These are phyloP conservation scores for Talaromyces islandicus DNA, from an alignment of 2,329 filamentous ascomycete species.

Conservation along the genomic window DNA sequence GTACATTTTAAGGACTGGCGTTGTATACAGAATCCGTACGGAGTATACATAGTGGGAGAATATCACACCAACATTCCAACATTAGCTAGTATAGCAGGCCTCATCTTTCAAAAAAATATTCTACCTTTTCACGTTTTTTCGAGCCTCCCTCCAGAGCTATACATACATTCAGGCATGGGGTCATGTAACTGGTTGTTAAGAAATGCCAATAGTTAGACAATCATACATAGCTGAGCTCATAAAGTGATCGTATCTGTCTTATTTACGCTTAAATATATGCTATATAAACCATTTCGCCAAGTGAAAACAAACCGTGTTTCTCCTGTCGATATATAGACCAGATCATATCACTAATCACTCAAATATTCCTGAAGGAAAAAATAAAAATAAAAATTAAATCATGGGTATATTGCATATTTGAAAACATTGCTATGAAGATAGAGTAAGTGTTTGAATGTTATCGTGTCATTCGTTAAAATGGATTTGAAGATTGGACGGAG, in stretches of 20 bases:
- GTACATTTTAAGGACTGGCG: background rate
- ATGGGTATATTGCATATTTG: background rate
- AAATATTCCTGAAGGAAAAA: background rate
- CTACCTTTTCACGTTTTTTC: background rate
- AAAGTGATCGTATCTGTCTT: too few relatives aligned
- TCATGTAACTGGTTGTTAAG: too few relatives aligned
- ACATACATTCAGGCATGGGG: background rate
- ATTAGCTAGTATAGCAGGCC: too few relatives aligned
- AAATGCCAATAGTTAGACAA: too few relatives aligned
- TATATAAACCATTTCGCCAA: background rate
- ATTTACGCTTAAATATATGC: background rate
- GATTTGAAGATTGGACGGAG: constrained; percentile 4
- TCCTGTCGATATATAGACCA: background rate
- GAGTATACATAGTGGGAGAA: too few relatives aligned
- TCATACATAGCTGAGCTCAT: too few relatives aligned
- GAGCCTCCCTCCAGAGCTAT: background rate
- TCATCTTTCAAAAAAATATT: background rate
- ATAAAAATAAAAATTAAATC: background rate
- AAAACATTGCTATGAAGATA: background rate
- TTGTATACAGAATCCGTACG: too few relatives aligned
- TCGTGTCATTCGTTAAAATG: background rate
- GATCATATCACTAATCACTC: background rate
- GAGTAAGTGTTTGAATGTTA: background rate
- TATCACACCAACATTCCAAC: too few relatives aligned
- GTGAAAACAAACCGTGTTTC: background rate